phyloP scores from a whole-genome alignment of 371 early-diverging fungal genomes.

The Mucor indicus region DNA sequence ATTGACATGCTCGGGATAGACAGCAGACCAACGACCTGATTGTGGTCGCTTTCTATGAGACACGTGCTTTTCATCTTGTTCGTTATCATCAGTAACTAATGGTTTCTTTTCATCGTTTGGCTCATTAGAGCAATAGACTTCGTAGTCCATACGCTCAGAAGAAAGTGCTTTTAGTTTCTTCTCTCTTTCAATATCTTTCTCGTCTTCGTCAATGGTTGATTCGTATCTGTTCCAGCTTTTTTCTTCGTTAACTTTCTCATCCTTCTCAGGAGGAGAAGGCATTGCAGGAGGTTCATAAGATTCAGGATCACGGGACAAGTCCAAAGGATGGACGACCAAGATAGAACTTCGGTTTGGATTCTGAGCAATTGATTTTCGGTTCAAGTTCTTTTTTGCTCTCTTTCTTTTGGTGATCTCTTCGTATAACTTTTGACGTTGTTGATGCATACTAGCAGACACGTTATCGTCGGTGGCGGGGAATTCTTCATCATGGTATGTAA shows the following conservation, averaged over 20 bases:
- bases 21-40: conserved; percentile 10
- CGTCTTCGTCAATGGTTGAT: not conserved
- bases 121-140: conserved; percentile 15
- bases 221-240: conserved; percentile 12
- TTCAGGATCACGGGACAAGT: conserved; percentile 10
- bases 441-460: conserved; percentile 13
- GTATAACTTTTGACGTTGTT: conserved; percentile 22
- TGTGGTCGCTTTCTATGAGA: conserved; percentile 4
- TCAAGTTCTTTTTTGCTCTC: conserved; percentile 10
- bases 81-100: not conserved
- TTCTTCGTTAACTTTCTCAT: not conserved
- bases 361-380: conserved; percentile 2
- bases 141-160: conserved; percentile 24
- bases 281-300: conserved; percentile 15
- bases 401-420: conserved; percentile 26
- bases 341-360: not conserved
- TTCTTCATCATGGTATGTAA: conserved; percentile 7
- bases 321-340: conserved; percentile 19
- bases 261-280: not conserved
- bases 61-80: not conserved
- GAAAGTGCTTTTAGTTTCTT: conserved; percentile 5
- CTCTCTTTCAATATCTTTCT: conserved; percentile 9
- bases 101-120: not conserved
- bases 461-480: not conserved
- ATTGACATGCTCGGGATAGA: too few species aligned